A percentile compares a stretch with the other conserved stretches of the same genome.
These are phyloP conservation scores for Vaccinium corymbosum DNA, from an alignment of 148 eudicot species.

Conservation along the genomic window DNA sequence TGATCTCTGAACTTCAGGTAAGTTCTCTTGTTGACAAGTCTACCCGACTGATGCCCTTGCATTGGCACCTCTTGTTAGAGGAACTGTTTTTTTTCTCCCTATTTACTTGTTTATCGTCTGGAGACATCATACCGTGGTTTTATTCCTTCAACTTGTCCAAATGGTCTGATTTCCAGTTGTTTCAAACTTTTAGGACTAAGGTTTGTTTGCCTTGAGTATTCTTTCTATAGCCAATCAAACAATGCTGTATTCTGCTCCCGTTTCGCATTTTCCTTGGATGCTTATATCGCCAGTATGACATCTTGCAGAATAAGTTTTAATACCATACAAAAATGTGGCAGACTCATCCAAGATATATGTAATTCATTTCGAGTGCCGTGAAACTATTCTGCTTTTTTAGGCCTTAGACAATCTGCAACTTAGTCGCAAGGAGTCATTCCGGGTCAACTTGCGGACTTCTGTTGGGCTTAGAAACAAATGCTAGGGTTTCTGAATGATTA, in stretches of 20 bases:
- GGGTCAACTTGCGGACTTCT: neutral
- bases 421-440: neutral
- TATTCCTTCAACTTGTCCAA: neutral
- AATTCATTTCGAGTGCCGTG: neutral
- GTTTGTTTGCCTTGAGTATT: neutral
- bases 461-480: neutral
- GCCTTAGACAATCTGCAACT: neutral
- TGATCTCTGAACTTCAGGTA: slow-evolving; percentile 56
- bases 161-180: neutral
- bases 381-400: neutral
- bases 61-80: neutral
- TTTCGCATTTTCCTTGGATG: neutral
- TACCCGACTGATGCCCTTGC: slow-evolving; percentile 32
- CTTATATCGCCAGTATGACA: too few species aligned
- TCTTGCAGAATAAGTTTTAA: neutral
- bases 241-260: neutral
- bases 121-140: neutral
- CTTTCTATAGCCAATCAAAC: neutral
- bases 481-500: neutral
- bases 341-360: neutral
- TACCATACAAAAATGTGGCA: neutral
- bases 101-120: neutral
- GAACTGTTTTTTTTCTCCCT: neutral
- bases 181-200: neutral
- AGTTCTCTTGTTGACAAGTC: slow-evolving; percentile 31